Percentiles rank a stretch among this genome's conserved stretches.
These are phyloP conservation scores for Cicer pinnatifidum DNA, from an alignment of 306 rosid genomes.

Conservation along the genomic window DNA sequence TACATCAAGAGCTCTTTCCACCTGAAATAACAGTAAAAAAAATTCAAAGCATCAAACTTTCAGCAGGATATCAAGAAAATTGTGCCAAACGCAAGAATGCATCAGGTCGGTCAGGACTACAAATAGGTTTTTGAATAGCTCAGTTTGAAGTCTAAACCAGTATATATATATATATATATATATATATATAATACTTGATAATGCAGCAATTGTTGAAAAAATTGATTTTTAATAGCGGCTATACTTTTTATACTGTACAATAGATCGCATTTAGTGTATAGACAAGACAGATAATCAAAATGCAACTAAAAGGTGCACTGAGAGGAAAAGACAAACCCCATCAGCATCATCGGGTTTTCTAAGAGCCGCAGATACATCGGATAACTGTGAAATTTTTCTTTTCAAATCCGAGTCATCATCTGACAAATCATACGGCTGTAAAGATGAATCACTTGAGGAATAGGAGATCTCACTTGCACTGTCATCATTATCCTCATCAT, in stretches of 20 bases:
- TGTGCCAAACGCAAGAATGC: constrained; percentile 22
- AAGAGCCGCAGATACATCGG: constrained; percentile 83
- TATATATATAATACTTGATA: constrained; percentile 24
- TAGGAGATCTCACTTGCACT: constrained; percentile 77
- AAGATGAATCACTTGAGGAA: constrained; percentile 74
- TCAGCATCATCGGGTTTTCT: constrained; percentile 89
- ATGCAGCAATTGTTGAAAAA: constrained; percentile 34
- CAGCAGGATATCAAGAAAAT: constrained; percentile 19
- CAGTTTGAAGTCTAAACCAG: constrained; percentile 21
- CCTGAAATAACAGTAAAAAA: constrained; percentile 54
- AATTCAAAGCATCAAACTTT: constrained; percentile 34
- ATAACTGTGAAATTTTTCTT: constrained; percentile 71
- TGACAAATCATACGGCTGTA: constrained; percentile 85
- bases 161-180: neutral
- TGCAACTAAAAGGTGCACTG: constrained; percentile 33
- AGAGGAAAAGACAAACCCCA: constrained; percentile 71
- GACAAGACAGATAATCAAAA: constrained; percentile 39
- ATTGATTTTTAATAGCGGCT: constrained; percentile 2
- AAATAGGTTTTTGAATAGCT: constrained; percentile 34
- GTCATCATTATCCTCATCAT: constrained; percentile 58
- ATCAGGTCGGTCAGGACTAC: constrained; percentile 35
- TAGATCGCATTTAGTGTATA: constrained; percentile 40
- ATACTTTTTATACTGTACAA: constrained; percentile 19
- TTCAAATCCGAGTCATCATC: constrained; percentile 93
- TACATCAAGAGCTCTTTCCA: constrained; percentile 85